A percentile compares a stretch with the other conserved stretches of the same genome.
phyloP scores from a whole-genome alignment of 805 yeast genomes.

The Maudiozyma bulderi region DNA sequence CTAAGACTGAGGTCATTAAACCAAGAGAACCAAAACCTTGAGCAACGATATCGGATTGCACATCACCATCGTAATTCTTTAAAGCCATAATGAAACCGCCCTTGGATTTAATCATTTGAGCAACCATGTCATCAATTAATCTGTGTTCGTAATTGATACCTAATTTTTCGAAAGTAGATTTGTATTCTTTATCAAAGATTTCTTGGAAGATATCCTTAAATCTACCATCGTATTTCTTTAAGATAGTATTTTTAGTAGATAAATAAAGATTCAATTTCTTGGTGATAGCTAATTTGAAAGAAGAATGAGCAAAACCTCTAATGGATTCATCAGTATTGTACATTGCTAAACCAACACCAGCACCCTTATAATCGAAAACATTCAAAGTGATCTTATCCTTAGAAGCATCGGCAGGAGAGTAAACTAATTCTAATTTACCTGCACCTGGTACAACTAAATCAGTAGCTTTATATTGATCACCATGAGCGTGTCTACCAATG shows the following conservation, averaged over 20 bases:
- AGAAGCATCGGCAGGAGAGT: conserved; percentile 53
- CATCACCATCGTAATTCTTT: conserved; percentile 83
- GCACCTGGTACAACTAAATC: conserved; percentile 53
- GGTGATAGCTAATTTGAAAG: conserved; percentile 62
- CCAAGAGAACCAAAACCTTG: conserved; percentile 83
- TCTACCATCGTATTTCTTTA: conserved; percentile 74
- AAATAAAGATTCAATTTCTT: conserved; percentile 56
- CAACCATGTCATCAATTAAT: conserved; percentile 81
- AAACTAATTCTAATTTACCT: conserved; percentile 58
- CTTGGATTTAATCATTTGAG: conserved; percentile 76
- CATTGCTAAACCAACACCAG: conserved; percentile 74
- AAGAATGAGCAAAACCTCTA: conserved; percentile 67
- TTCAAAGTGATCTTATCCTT: conserved; percentile 23
- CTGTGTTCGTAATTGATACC: conserved; percentile 73
- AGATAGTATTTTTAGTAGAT: conserved; percentile 72
- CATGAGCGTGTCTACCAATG: conserved; percentile 80
- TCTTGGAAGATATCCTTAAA: conserved; percentile 73
- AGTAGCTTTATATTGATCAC: conserved; percentile 78
- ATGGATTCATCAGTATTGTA: conserved; percentile 76
- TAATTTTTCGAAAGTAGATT: conserved; percentile 43
- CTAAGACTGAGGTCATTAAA: conserved; percentile 72
- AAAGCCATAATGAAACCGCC: conserved; percentile 77
- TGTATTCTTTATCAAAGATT: conserved; percentile 50
- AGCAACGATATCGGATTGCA: conserved; percentile 76
- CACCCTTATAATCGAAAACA: conserved; percentile 50